Base-by-base conservation (phyloP, 495 filamentous ascomycete species). In the Lasiosphaeriaceae sp. region DNA sequence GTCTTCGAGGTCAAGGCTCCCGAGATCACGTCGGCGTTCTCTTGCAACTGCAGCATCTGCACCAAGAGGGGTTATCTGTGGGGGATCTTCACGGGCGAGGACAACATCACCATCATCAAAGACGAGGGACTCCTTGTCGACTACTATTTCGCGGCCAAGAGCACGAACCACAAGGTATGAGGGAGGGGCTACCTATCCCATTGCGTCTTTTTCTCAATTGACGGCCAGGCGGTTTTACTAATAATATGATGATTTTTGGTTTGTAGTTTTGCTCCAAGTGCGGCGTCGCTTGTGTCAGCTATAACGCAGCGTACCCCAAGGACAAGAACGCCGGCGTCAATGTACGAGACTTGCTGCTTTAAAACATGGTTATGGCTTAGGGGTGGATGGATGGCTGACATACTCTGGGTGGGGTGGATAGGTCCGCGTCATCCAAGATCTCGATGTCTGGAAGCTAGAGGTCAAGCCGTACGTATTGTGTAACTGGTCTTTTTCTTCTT, bases 41-140 rank as follows among this genome's bases (percentile, higher is more conserved):
- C 67, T 48, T 85, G 80, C 65, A 77, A 81, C 53, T 85, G 82
- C 64, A 80, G 78, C 68, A 75, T 74, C 50, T 82, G 79, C 68
- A 60, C 52, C 59, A 77, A 73, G 56, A 75, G 76, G 62, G 74
- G 60, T 12, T 72, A 71, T 17, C 48, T 75, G 26, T 80, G 71
- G 70, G 26, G 71, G 16, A 65, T 70, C 31, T 66, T 66, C 4
- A 58, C 60, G 8, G 46, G 45, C 6, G 66, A 63, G 26, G 26
- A 31, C 14, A 45, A 62, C 22, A 53, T 76, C 55, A 72, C 56
- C 26, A 58, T 77, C 39, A 58, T 80, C 60, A 77, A 77, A 54
- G 74, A 71, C 48, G 57, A 67, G 2, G 61, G 64, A 0, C 63
- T 54, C n/a, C 56, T 78, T 24, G 57, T 62, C 11, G 54, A 52